Evolutionary conservation across 1,284 basidiomycete genomes (phyloP).

Genomic region (Ustilago esculenta): DNA sequence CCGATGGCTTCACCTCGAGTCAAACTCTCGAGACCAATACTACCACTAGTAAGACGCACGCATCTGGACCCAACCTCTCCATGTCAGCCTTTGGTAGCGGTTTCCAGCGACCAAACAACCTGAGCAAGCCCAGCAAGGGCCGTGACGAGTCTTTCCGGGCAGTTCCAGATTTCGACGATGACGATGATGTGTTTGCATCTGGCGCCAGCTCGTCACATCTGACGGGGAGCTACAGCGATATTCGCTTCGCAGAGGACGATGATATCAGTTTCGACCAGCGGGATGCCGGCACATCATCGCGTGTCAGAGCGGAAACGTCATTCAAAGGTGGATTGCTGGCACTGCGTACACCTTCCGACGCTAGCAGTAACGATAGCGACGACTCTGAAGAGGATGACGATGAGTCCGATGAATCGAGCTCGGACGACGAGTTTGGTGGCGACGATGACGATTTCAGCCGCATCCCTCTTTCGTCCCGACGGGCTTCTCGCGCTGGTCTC

Average conservation of each 20-base stretch:
- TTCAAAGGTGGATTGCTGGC: conserved; percentile 26
- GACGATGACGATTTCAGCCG: conserved; percentile 49
- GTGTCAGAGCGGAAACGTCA: conserved; percentile 9
- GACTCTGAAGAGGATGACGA: conserved; percentile 14
- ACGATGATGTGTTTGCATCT: conserved; percentile 58
- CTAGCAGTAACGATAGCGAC: conserved; percentile 21
- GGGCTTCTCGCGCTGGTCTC: conserved; percentile 30
- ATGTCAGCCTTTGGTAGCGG: conserved; percentile 42
- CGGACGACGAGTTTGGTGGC: conserved; percentile 29
- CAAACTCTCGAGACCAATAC: conserved; percentile 44
- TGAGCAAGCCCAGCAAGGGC: conserved; percentile 1
- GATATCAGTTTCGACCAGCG: conserved; percentile 62
- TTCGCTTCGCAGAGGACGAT: conserved; percentile 74
- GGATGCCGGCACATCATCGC: conserved; percentile 9
- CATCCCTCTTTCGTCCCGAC: conserved; percentile 33
- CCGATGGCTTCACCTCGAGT: conserved; percentile 34
- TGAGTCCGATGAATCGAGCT: conserved; percentile 28
- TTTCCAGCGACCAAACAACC: conserved; percentile 18
- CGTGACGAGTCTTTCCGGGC: conserved; percentile 42
- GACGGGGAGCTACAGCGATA: conserved; percentile 35
- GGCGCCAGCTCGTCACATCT: conserved; percentile 71
- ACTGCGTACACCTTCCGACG: conserved; percentile 36
- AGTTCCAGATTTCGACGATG: conserved; percentile 52
- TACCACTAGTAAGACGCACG: conserved; percentile 45
- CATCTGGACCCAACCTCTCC: conserved; percentile 38